Conservation (phyloP, 2,329 filamentous ascomycete genomes). For the Mollisiaceae sp. region DNA sequence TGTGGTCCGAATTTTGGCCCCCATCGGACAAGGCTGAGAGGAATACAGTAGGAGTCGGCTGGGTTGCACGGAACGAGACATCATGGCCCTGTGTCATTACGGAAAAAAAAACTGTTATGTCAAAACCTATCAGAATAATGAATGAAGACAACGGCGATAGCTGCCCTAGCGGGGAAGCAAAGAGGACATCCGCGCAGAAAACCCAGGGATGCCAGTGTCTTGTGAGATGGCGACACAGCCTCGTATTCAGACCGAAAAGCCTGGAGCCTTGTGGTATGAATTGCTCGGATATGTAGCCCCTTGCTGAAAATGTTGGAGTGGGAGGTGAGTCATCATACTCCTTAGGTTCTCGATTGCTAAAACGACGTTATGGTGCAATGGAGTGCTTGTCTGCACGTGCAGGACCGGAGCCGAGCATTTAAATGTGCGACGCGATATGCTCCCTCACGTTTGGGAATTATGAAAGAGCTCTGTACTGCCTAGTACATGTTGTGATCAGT, state of each 20-base stretch:
- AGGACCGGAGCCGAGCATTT: too few relatives aligned
- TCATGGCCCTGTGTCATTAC: background rate
- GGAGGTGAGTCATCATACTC: conserved; percentile 5
- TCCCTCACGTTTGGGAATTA: background rate
- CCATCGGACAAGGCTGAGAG: conserved; percentile 9
- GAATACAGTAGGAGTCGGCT: background rate
- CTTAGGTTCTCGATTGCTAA: background rate
- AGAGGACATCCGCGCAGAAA: background rate
- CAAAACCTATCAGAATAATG: background rate
- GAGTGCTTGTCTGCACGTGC: background rate
- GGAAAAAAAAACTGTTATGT: background rate
- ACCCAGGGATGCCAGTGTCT: background rate
- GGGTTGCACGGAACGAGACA: background rate
- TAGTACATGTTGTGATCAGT: background rate
- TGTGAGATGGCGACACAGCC: conserved; percentile 14
- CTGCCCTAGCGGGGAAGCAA: background rate
- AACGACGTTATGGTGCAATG: background rate
- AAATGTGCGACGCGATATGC: background rate
- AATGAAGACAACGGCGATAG: background rate
- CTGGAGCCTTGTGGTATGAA: conserved; percentile 9
- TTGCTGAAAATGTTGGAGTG: background rate
- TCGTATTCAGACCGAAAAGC: conserved; percentile 3
- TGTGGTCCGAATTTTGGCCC: conserved; percentile 9
- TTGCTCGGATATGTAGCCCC: background rate
- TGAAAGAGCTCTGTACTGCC: background rate